These are phyloP conservation scores for Euphrasia confusa DNA, from an alignment of 257 asterid species.

Conservation along the genomic window DNA sequence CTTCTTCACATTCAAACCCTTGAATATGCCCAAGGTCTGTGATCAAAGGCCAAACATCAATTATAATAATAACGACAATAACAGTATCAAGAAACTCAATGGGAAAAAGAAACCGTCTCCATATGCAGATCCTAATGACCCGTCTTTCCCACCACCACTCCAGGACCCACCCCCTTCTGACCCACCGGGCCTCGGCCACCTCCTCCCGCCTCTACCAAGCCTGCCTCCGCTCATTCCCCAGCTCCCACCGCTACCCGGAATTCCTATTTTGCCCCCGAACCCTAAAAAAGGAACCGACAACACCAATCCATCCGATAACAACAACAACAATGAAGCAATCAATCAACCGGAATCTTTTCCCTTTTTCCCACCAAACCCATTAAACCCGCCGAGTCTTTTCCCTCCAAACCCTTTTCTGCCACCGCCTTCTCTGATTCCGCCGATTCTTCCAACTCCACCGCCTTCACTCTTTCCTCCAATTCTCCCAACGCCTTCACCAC, in stretches of 20 bases:
- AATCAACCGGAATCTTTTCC: conserved; percentile 23
- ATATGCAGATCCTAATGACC: conserved; percentile 44
- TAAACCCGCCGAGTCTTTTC: conserved; percentile 34
- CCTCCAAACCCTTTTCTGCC: conserved; percentile 46
- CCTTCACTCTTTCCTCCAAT: conserved; percentile 51
- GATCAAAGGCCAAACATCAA: conserved; percentile 43
- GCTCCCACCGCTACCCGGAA: conserved; percentile 50
- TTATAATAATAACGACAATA: conserved; percentile 6
- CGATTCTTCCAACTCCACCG: conserved; percentile 46
- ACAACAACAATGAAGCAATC: not conserved
- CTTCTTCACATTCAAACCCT: conserved; percentile 72
- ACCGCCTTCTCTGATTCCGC: conserved; percentile 40
- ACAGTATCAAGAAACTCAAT: conserved; percentile 3
- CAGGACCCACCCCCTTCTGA: conserved; percentile 25
- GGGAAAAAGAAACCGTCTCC: conserved; percentile 1
- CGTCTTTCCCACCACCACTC: conserved; percentile 44
- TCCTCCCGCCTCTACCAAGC: conserved; percentile 40
- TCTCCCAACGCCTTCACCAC: conserved; percentile 39
- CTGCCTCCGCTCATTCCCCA: conserved; percentile 29
- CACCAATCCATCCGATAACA: too few species aligned
- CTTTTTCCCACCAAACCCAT: conserved; percentile 21
- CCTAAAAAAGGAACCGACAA: conserved; percentile 19
- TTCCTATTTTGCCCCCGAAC: conserved; percentile 41
- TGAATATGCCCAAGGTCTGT: conserved; percentile 58
- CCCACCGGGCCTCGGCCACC: conserved; percentile 25